phyloP scores from a whole-genome alignment of 2,329 filamentous ascomycete genomes.

The Xylariaceae sp. region DNA sequence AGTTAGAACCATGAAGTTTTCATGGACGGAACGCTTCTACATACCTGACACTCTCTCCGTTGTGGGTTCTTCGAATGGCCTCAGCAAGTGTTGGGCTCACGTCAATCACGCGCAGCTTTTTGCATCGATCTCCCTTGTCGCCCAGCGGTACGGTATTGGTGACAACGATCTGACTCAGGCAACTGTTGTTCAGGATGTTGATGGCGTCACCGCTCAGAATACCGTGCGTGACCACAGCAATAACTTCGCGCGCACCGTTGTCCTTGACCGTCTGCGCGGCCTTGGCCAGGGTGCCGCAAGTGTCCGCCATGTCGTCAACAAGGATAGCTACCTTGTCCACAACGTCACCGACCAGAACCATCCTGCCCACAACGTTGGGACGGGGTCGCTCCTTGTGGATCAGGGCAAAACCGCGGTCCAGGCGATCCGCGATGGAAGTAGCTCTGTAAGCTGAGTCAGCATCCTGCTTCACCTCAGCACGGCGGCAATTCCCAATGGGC shows the following conservation, averaged over 20 bases:
- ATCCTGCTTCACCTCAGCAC: constrained; percentile 1
- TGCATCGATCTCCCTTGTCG: constrained; percentile 67
- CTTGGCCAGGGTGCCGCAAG: constrained; percentile 76
- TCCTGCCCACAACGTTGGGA: constrained; percentile 80
- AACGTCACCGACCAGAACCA: constrained; percentile 95
- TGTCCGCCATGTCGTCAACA: constrained; percentile 97
- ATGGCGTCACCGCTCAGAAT: constrained; percentile 69
- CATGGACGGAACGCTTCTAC: background rate
- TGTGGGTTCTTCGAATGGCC: constrained; percentile 54
- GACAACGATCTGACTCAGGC: constrained; percentile 66
- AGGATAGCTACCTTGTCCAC: constrained; percentile 88
- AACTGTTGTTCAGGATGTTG: constrained; percentile 65
- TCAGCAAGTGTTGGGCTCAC: constrained; percentile 66
- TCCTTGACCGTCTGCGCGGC: constrained; percentile 84
- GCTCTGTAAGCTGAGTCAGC: constrained; percentile 46
- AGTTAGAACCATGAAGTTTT: background rate
- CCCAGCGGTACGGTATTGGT: constrained; percentile 76
- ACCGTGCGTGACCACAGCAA: constrained; percentile 93
- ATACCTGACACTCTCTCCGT: constrained; percentile 52
- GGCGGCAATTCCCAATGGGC: constrained; percentile 11
- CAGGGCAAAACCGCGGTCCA: constrained; percentile 86
- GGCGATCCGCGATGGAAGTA: constrained; percentile 85
- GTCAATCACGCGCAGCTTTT: constrained; percentile 70
- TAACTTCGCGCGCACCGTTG: constrained; percentile 81
- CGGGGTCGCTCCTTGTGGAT: constrained; percentile 95